A percentile compares a stretch with the other conserved stretches of the same genome.
Evolutionary conservation across 2,329 filamentous ascomycete genomes (phyloP).

Genomic region (Alternaria incomplexa): DNA sequence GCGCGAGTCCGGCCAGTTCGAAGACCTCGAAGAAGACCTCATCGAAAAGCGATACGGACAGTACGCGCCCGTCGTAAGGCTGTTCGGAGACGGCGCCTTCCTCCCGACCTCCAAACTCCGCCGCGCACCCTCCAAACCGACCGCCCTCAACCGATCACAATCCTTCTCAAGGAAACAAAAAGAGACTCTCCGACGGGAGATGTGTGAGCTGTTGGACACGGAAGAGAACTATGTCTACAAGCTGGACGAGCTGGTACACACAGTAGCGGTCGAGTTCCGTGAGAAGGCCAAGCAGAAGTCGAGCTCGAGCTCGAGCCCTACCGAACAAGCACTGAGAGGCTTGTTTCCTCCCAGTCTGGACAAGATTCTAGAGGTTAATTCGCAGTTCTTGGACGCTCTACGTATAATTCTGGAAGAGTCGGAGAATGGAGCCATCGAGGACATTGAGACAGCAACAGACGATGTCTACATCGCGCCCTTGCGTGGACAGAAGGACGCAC

Average conservation of each 20-base stretch:
- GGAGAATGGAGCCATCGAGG: slow-evolving; percentile 77
- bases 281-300: slow-evolving; percentile 66
- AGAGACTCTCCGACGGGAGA: slow-evolving; percentile 81
- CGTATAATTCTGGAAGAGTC: slow-evolving; percentile 79
- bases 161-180: slow-evolving; percentile 83
- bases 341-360: slow-evolving; percentile 84
- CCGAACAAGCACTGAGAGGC: slow-evolving; percentile 72
- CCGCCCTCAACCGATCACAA: slow-evolving; percentile 76
- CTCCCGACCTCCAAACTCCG: slow-evolving; percentile 83
- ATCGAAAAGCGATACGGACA: slow-evolving; percentile 75
- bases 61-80: slow-evolving; percentile 76
- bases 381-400: slow-evolving; percentile 78
- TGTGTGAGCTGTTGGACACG: slow-evolving; percentile 89
- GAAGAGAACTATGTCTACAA: slow-evolving; percentile 94
- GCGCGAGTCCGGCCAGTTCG: slow-evolving; percentile 63
- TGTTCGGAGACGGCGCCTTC: slow-evolving; percentile 85
- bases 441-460: slow-evolving; percentile 68
- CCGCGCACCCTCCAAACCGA: slow-evolving; percentile 86
- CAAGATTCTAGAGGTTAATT: slow-evolving; percentile 80
- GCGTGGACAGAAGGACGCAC: slow-evolving; percentile 48
- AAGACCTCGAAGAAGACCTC: slow-evolving; percentile 69
- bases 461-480: slow-evolving; percentile 44
- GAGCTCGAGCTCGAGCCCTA: slow-evolving; percentile 71
- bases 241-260: slow-evolving; percentile 79
- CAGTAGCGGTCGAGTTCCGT: slow-evolving; percentile 81